Base-by-base conservation (phyloP, 305 asterid species). In the Withania somnifera region DNA sequence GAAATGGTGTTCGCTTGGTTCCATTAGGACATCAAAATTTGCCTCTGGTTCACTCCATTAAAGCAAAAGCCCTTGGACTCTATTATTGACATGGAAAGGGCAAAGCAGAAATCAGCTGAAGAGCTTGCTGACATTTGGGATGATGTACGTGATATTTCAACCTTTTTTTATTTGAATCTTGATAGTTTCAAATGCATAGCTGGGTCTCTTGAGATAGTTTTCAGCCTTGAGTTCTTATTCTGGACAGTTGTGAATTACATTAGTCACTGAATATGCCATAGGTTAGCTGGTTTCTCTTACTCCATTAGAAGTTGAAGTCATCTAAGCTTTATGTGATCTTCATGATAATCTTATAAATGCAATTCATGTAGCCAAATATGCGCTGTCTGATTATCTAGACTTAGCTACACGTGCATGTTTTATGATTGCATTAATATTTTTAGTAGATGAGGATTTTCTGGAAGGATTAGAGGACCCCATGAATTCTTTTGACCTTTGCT, bases 51-150 rank as follows among this genome's bases (percentile, higher is more conserved):
- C 89, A 83, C 87, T 17, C 98, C 97, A 1, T 83, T 95, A 91
- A 89, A 90, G 87, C 87, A 61, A 30, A 94, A 93, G 87, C 91
- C 94, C 22, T 82, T 95, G 91, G 92, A 88, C 75, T 88, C 96
- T 17, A 95, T 95, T 81, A 81, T 94, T 51, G 97, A 93, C 84
- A 68, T 94, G n/a, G 87, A 88, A 78, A 91, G 98, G 87, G 98
- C 94, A 30, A 91, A 92, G 87, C 68, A 75, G 81, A 94, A 93
- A 88, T 87, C 92, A 47, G 87, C 97, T 32, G 93, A 96, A 77
- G 94, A 92, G 84, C 93, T 96, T 45, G 91, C 94, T 57, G 97
- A 89, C 30, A 89, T 96, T 82, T 93, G 98, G 98, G 94, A 94
- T 87, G 99, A 96, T 86, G 99, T 38, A 38, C 1, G 42, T 94